Percentiles rank a stretch among this genome's conserved stretches.
These are phyloP conservation scores for Leccinum angustisporum DNA, from an alignment of 1,284 basidiomycete genomes.

Conservation along the genomic window DNA sequence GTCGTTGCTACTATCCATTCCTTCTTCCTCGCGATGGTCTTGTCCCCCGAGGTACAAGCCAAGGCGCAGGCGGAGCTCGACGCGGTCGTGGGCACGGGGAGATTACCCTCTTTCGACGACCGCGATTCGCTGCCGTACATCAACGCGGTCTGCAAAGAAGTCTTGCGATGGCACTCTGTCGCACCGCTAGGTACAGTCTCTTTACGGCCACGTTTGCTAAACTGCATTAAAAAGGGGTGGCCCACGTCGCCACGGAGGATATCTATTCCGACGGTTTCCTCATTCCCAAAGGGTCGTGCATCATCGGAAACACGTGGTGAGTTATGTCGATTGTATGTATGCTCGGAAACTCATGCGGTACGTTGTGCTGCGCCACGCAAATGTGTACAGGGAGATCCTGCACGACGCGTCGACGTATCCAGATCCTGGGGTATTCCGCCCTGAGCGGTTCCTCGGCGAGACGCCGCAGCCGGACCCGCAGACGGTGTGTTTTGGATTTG, in stretches of 20 bases:
- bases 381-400: conserved; percentile 18
- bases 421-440: conserved; percentile 21
- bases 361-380: background rate
- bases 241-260: conserved; percentile 39
- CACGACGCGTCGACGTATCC: conserved; percentile 19
- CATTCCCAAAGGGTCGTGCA: conserved; percentile 40
- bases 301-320: conserved; percentile 28
- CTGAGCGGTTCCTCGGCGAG: conserved; percentile 27
- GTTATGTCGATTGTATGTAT: background rate
- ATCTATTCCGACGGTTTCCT: conserved; percentile 35
- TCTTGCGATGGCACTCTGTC: conserved; percentile 24
- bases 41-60: conserved; percentile 26
- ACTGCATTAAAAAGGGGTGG: conserved; percentile 25
- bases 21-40: conserved; percentile 30
- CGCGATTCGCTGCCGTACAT: conserved; percentile 24
- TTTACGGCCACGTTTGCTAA: conserved; percentile 21
- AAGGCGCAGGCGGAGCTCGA: conserved; percentile 29
- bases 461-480: conserved; percentile 21
- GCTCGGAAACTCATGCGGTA: background rate
- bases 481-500: conserved; percentile 20
- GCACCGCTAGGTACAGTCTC: conserved; percentile 15
- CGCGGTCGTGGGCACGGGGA: conserved; percentile 18
- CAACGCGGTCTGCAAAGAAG: conserved; percentile 28
- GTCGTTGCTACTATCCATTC: conserved; percentile 40
- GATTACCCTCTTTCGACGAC: conserved; percentile 23